These are phyloP conservation scores for Aciculoconidium aculeatum DNA, from an alignment of 805 yeast genomes.

Conservation along the genomic window DNA sequence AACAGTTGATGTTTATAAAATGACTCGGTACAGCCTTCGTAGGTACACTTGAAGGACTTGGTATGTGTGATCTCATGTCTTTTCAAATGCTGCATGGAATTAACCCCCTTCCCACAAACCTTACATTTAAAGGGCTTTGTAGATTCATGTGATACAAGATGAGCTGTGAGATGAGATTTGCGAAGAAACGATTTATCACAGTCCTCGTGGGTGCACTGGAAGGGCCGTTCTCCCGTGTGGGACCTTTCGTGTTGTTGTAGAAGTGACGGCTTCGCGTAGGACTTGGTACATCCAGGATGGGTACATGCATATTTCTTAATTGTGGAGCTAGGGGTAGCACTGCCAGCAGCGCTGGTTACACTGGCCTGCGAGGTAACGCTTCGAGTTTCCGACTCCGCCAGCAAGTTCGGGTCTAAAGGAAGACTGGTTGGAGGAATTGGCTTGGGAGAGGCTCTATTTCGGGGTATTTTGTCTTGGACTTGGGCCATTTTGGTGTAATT, in stretches of 20 bases:
- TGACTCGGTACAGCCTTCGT: slow-evolving; percentile 56
- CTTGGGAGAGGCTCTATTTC: no score
- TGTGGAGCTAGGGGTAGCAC: no score
- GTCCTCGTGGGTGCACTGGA: slow-evolving; percentile 44
- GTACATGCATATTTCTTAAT: slow-evolving; percentile 64
- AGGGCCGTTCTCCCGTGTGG: slow-evolving; percentile 80
- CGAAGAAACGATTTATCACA: slow-evolving; percentile 68
- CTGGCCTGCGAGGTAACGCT: no score
- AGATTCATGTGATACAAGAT: slow-evolving; percentile 53
- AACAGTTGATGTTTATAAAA: slow-evolving; percentile 75
- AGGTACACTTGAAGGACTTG: slow-evolving; percentile 52
- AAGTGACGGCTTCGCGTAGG: slow-evolving; percentile 75
- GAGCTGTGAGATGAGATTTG: slow-evolving; percentile 78
- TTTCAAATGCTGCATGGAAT: slow-evolving; percentile 70
- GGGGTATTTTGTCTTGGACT: no score
- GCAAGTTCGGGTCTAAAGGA: no score
- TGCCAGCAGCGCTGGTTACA: no score
- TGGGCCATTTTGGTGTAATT: no score
- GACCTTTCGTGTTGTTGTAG: slow-evolving; percentile 76
- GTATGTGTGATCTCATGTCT: slow-evolving; percentile 83
- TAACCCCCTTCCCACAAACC: slow-evolving; percentile 76
- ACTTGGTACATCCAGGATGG: slow-evolving; percentile 62
- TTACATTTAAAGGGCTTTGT: slow-evolving; percentile 70
- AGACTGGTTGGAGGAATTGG: no score
- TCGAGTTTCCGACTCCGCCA: no score